Percentiles rank a stretch among this genome's conserved stretches.
phyloP scores from a whole-genome alignment of 2,329 filamentous ascomycete species.

The Cercospora brassicicola region DNA sequence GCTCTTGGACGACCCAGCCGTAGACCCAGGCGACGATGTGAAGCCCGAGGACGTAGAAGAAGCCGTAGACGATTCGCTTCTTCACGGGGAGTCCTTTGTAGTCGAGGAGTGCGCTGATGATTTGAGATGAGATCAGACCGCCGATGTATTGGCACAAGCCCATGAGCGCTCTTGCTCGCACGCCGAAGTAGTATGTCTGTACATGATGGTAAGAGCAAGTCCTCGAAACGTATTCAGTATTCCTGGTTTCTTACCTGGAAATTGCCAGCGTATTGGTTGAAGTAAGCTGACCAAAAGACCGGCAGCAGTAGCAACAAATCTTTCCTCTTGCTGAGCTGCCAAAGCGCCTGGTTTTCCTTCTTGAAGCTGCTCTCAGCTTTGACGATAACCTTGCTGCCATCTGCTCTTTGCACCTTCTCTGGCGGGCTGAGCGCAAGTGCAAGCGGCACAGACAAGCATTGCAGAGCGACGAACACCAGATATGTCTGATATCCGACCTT shows the following conservation, averaged over 20 bases:
- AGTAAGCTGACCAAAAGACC: conserved; percentile 49
- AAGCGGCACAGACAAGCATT: conserved; percentile 42
- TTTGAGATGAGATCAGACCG: conserved; percentile 47
- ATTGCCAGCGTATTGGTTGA: conserved; percentile 51
- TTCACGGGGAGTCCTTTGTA: conserved; percentile 47
- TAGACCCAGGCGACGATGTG: conserved; percentile 52
- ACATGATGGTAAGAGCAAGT: background rate
- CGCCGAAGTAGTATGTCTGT: conserved; percentile 46
- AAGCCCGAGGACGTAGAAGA: conserved; percentile 44
- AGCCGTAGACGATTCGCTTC: conserved; percentile 45
- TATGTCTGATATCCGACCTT: conserved; percentile 44
- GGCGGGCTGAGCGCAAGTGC: conserved; percentile 45
- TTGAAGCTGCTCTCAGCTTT: conserved; percentile 42
- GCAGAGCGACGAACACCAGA: conserved; percentile 47
- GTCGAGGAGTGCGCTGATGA: conserved; percentile 50
- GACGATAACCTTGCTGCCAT: conserved; percentile 45
- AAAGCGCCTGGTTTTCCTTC: conserved; percentile 44
- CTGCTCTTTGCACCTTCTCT: conserved; percentile 46
- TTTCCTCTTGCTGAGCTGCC: conserved; percentile 33
- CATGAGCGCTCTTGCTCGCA: conserved; percentile 51
- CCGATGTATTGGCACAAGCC: conserved; percentile 49
- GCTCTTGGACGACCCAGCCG: conserved; percentile 50
- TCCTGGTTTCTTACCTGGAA: conserved; percentile 43
- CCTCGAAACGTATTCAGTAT: background rate
- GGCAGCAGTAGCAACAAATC: conserved; percentile 45